A percentile compares a stretch with the other conserved stretches of the same genome.
Conservation (phyloP, 805 yeast genomes). For the Suhomyces prunicola region DNA sequence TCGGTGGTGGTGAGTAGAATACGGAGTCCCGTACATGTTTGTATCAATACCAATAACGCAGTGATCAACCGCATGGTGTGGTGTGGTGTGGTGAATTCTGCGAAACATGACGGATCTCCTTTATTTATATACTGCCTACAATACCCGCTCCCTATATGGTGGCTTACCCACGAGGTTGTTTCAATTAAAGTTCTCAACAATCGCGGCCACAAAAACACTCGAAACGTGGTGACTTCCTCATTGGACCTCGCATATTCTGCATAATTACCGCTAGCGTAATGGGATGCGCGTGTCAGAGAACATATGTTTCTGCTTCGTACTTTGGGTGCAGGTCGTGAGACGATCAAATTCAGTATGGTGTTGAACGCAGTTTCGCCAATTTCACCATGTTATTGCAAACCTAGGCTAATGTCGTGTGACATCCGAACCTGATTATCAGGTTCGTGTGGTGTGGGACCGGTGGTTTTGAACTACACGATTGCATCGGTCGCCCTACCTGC, state of each 20-base stretch:
- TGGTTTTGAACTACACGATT: no score
- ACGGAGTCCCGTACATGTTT: not conserved
- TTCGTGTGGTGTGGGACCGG: not conserved
- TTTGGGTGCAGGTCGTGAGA: not conserved
- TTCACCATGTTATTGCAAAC: no score
- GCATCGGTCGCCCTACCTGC: not conserved
- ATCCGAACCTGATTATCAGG: no score
- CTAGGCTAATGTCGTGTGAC: not conserved
- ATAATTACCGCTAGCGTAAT: not conserved
- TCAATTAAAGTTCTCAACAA: not conserved
- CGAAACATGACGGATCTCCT: not conserved
- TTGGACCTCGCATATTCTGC: not conserved
- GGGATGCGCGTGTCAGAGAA: not conserved
- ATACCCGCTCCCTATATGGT: not conserved
- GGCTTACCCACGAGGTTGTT: not conserved
- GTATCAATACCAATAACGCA: not conserved
- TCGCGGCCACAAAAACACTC: not conserved
- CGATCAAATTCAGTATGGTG: not conserved
- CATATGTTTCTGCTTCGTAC: not conserved
- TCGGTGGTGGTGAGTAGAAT: conserved; percentile 32
- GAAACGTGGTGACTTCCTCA: not conserved
- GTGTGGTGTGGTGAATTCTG: not conserved
- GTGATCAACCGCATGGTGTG: not conserved
- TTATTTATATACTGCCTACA: not conserved
- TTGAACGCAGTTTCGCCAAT: no score